Evolutionary conservation across 352 stramenopile genomes (phyloP).

Genomic region (Phytophthora hybrid): DNA sequence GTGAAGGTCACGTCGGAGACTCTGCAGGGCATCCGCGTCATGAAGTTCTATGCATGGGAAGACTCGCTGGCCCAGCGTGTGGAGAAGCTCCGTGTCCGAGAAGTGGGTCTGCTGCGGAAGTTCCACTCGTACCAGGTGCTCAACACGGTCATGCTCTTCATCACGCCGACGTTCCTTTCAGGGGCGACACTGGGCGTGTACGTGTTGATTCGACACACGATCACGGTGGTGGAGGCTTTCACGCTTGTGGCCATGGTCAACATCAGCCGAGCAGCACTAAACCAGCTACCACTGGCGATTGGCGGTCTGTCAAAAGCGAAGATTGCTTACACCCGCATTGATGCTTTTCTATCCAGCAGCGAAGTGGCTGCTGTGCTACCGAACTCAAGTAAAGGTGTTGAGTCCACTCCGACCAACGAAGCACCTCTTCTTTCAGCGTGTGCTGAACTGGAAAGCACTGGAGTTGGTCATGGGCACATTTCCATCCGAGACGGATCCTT

Average conservation of each 20-base stretch:
- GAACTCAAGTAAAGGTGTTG: not conserved
- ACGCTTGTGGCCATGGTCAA: constrained; percentile 32
- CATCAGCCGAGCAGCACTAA: constrained; percentile 18
- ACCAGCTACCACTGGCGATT: constrained; percentile 19
- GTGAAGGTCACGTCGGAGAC: constrained; percentile 93
- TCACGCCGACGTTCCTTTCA: constrained; percentile 42
- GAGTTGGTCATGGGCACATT: constrained; percentile 22
- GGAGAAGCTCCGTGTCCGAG: constrained; percentile 45
- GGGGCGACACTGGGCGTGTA: constrained; percentile 31
- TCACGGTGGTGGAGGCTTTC: constrained; percentile 37
- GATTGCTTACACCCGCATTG: constrained; percentile 18
- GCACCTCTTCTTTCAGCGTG: constrained; percentile 2
- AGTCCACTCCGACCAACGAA: constrained; percentile 2
- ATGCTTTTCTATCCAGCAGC: constrained; percentile 9
- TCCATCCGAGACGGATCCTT: constrained; percentile 31
- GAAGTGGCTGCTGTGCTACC: constrained; percentile 12
- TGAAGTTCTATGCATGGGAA: constrained; percentile 54
- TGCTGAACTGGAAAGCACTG: not conserved
- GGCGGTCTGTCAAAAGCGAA: constrained; percentile 23
- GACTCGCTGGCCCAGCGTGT: constrained; percentile 40
- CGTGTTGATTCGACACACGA: constrained; percentile 35
- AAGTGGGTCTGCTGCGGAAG: constrained; percentile 46
- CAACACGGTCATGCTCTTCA: constrained; percentile 51
- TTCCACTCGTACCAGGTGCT: constrained; percentile 49
- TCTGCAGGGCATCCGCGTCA: constrained; percentile 72